Conservation (phyloP, 2,329 filamentous ascomycete species). For the Shiraia bambusicola region DNA sequence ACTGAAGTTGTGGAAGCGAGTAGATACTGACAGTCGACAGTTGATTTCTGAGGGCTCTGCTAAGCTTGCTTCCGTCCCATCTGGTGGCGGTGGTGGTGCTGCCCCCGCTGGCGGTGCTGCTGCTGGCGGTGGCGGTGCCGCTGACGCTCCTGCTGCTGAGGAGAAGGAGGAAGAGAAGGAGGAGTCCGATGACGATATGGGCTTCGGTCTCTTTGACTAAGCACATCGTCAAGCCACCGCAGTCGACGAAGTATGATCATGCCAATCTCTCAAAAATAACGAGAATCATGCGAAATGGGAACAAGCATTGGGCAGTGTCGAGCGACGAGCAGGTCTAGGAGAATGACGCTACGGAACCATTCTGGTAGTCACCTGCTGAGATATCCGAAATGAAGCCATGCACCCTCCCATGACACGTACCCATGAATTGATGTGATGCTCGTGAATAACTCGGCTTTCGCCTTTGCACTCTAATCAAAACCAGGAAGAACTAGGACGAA, state of each 20-base stretch:
- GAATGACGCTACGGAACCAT: constrained; percentile 20
- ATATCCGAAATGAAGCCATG: constrained; percentile 43
- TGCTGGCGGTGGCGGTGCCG: constrained; percentile 65
- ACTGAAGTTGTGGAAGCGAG: constrained; percentile 10
- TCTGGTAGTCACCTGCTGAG: constrained; percentile 24
- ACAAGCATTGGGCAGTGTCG: constrained; percentile 38
- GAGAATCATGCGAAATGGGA: constrained; percentile 37
- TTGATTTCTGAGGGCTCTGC: constrained; percentile 84
- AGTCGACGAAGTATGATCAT: constrained; percentile 32
- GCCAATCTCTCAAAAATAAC: constrained; percentile 31
- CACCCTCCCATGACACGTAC: constrained; percentile 20
- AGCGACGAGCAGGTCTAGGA: constrained; percentile 32
- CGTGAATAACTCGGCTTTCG: no score
- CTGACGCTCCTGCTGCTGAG: constrained; percentile 51
- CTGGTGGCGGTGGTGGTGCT: constrained; percentile 75
- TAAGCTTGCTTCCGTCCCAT: constrained; percentile 98
- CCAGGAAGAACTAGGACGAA: no score
- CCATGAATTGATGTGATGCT: no score
- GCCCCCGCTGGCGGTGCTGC: constrained; percentile 64
- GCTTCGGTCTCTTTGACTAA: constrained; percentile 71
- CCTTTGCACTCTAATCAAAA: no score
- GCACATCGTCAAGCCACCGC: constrained; percentile 27
- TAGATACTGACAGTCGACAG: constrained; percentile 52
- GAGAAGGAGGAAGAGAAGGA: constrained; percentile 73
- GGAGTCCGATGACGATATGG: constrained; percentile 75